phyloP scores from a whole-genome alignment of 1,139 yeast genomes.

The Yamadazyma diospyri region DNA sequence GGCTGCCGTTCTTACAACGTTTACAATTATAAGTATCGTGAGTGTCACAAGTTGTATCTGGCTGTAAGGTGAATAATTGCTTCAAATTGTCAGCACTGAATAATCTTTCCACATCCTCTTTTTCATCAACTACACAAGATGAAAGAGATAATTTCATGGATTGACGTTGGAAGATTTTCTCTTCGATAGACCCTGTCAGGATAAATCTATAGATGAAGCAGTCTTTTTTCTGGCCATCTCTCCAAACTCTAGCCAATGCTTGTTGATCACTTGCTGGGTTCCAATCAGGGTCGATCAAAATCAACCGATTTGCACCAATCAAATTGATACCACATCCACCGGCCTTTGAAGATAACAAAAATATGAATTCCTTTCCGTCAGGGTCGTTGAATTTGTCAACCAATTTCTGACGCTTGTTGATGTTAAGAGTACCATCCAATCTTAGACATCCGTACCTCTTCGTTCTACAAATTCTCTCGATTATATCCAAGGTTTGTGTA shows the following conservation, averaged over 20 bases:
- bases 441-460: slow-evolving; percentile 76
- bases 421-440: slow-evolving; percentile 89
- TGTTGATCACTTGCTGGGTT: slow-evolving; percentile 99
- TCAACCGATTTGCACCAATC: slow-evolving; percentile 90
- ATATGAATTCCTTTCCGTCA: slow-evolving; percentile 81
- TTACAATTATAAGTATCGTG: slow-evolving; percentile 90
- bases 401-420: slow-evolving; percentile 87
- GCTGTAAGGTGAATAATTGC: slow-evolving; percentile 70
- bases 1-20: slow-evolving; percentile 61
- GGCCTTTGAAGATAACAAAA: slow-evolving; percentile 88
- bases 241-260: slow-evolving; percentile 97
- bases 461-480: slow-evolving; percentile 78
- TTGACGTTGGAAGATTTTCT: slow-evolving; percentile 93
- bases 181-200: slow-evolving; percentile 93
- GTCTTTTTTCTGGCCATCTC: slow-evolving; percentile 97
- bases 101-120: slow-evolving; percentile 89
- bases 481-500: slow-evolving; percentile 88
- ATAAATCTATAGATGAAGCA: slow-evolving; percentile 93
- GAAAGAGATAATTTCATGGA: slow-evolving; percentile 93
- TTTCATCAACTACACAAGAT: slow-evolving; percentile 95
- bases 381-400: slow-evolving; percentile 93
- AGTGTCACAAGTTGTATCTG: slow-evolving; percentile 76
- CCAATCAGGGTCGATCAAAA: slow-evolving; percentile 96
- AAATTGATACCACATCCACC: slow-evolving; percentile 99
- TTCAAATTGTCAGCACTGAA: slow-evolving; percentile 80